These are phyloP conservation scores for Avena sativa DNA, from an alignment of 176 grass and related monocot genomes.

Conservation along the genomic window DNA sequence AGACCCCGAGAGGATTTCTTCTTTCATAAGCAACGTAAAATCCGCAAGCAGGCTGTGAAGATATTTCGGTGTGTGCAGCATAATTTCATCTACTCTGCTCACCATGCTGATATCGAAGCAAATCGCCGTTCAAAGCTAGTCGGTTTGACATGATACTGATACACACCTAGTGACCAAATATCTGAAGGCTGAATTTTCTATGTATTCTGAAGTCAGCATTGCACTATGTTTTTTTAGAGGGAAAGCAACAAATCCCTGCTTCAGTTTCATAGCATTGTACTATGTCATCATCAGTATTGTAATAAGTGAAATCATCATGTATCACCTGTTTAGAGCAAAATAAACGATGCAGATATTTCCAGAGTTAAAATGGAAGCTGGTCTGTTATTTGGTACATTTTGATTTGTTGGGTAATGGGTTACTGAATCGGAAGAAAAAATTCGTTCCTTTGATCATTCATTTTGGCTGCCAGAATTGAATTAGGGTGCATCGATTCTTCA, in stretches of 20 bases:
- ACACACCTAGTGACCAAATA: too few relatives aligned
- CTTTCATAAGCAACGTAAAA: constrained; percentile 69
- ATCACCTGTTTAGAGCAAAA: neutral
- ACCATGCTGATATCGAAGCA: neutral
- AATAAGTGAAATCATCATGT: neutral
- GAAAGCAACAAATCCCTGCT: too few relatives aligned
- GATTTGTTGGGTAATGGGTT: too few relatives aligned
- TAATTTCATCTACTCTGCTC: constrained; percentile 13
- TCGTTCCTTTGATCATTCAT: too few relatives aligned
- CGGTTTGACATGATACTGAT: neutral
- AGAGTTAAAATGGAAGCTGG: neutral
- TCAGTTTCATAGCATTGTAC: too few relatives aligned
- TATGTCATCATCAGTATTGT: neutral
- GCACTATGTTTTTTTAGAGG: too few relatives aligned
- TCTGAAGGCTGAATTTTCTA: too few relatives aligned
- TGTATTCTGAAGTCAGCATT: too few relatives aligned
- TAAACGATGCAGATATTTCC: neutral
- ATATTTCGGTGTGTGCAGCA: neutral
- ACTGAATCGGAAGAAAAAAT: too few relatives aligned
- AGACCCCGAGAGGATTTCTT: constrained; percentile 63
- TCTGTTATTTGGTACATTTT: too few relatives aligned
- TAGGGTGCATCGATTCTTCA: too few relatives aligned
- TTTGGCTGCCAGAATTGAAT: too few relatives aligned
- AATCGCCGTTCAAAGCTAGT: neutral
- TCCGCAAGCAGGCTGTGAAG: constrained; percentile 27